Evolutionary conservation across 495 filamentous ascomycete genomes (phyloP).

Genomic region (Zalerion maritima): DNA sequence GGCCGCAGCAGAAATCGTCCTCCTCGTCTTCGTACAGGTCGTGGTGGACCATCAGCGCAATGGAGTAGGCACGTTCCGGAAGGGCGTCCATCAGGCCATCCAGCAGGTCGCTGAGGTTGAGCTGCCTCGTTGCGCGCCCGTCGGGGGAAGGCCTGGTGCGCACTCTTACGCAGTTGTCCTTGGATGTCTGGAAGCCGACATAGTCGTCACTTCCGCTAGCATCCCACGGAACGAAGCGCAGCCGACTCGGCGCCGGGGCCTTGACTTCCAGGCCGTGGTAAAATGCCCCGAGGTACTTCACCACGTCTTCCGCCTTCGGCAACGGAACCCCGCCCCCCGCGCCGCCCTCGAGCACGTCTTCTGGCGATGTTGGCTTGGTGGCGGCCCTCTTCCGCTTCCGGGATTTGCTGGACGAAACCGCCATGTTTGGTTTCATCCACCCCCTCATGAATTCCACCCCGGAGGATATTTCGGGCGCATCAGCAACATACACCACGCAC

Average conservation of each 20-base stretch:
- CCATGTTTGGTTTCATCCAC: conserved; percentile 23
- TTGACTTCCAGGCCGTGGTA: conserved; percentile 45
- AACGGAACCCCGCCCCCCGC: conserved; percentile 1
- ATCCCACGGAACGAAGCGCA: conserved; percentile 34
- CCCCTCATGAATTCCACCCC: conserved; percentile 18
- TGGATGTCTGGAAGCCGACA: conserved; percentile 28
- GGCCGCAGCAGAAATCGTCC: conserved; percentile 52
- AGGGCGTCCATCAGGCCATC: conserved; percentile 42
- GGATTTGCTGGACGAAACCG: no score
- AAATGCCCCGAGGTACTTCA: conserved; percentile 43
- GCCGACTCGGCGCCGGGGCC: conserved; percentile 13
- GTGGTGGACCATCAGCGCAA: conserved; percentile 41
- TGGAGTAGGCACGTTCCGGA: conserved; percentile 43
- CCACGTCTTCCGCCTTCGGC: conserved; percentile 21
- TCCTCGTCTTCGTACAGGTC: conserved; percentile 55
- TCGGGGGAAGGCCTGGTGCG: conserved; percentile 37
- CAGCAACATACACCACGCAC: conserved; percentile 40
- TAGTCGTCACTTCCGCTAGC: conserved; percentile 4
- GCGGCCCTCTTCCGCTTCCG: no score
- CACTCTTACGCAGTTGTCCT: conserved; percentile 31
- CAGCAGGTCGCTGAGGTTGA: conserved; percentile 50
- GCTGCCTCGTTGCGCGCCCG: conserved; percentile 30
- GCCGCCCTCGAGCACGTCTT: not conserved
- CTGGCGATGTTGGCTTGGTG: not conserved
- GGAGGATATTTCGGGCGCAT: conserved; percentile 22